phyloP scores from a whole-genome alignment of 305 asterid species.

The Fraxinus dipetala region DNA sequence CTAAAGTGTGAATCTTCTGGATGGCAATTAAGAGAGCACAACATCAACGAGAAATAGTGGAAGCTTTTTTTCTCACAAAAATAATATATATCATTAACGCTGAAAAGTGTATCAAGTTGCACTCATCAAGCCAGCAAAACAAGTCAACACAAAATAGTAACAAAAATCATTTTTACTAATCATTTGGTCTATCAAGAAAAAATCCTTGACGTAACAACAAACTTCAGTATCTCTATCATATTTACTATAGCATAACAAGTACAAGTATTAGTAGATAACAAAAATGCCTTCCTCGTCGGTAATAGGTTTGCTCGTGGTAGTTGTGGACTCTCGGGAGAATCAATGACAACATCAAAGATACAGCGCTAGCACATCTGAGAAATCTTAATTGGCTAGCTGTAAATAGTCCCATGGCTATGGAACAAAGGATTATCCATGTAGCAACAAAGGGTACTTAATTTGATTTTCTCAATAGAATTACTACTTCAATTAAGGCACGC shows the following conservation, averaged over 20 bases:
- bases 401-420: neutral
- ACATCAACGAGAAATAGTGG: constrained; percentile 10
- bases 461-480: constrained; percentile 9
- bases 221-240: constrained; percentile 5
- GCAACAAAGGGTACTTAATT: constrained; percentile 6
- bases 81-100: neutral
- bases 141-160: neutral
- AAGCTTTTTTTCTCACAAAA: neutral
- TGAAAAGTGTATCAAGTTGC: constrained; percentile 10
- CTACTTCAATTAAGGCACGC: constrained; percentile 2
- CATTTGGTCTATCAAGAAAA: constrained; percentile 9
- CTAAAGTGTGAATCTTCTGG: constrained; percentile 53
- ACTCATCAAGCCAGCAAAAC: neutral
- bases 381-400: neutral
- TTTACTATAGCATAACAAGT: neutral
- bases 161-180: neutral
- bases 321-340: neutral
- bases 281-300: neutral
- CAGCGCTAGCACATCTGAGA: neutral
- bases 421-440: neutral
- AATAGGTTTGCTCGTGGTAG: neutral
- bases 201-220: constrained; percentile 8
- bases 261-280: neutral
- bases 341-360: neutral
- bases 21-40: constrained; percentile 27